These are phyloP conservation scores for Iodosphaeria phyllophila DNA, from an alignment of 2,329 filamentous ascomycete species.

Conservation along the genomic window DNA sequence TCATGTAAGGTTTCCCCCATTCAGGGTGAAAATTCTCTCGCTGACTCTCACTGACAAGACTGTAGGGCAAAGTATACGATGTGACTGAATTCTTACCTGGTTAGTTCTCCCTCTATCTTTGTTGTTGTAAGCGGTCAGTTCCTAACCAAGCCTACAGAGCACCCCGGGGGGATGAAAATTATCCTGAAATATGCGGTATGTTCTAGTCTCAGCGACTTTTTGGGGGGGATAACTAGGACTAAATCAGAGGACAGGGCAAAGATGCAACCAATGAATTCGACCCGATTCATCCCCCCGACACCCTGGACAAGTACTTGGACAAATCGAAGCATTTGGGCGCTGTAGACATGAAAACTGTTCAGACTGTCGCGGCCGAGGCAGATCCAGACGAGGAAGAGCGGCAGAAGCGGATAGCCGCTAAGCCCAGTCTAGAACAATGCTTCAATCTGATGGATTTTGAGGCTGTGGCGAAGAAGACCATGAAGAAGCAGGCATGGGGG, in stretches of 20 bases:
- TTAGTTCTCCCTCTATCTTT: conserved; percentile 3
- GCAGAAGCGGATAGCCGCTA: conserved; percentile 52
- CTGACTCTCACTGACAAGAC: conserved; percentile 3
- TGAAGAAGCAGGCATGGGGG: conserved; percentile 95
- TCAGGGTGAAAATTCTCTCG: not conserved
- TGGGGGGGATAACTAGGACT: not conserved
- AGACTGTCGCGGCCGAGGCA: conserved; percentile 42
- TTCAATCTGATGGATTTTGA: conserved; percentile 96
- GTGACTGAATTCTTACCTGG: conserved; percentile 76
- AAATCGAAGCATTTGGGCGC: conserved; percentile 72
- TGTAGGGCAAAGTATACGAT: conserved; percentile 63
- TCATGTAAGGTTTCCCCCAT: conserved; percentile 31
- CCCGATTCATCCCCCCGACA: conserved; percentile 75
- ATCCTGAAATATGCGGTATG: conserved; percentile 80
- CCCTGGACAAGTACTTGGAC: conserved; percentile 69
- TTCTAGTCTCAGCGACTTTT: not conserved
- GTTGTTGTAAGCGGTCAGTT: too few relatives aligned
- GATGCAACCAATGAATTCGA: conserved; percentile 87
- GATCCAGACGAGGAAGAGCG: conserved; percentile 54
- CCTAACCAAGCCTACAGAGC: conserved; percentile 32
- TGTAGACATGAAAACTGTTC: conserved; percentile 72
- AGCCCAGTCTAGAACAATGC: conserved; percentile 71
- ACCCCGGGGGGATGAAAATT: conserved; percentile 78
- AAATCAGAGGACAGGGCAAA: conserved; percentile 58
- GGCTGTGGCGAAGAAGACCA: conserved; percentile 69